Conservation (phyloP, 768 basidiomycete genomes). For the Chalciporus sphaerocephalus region DNA sequence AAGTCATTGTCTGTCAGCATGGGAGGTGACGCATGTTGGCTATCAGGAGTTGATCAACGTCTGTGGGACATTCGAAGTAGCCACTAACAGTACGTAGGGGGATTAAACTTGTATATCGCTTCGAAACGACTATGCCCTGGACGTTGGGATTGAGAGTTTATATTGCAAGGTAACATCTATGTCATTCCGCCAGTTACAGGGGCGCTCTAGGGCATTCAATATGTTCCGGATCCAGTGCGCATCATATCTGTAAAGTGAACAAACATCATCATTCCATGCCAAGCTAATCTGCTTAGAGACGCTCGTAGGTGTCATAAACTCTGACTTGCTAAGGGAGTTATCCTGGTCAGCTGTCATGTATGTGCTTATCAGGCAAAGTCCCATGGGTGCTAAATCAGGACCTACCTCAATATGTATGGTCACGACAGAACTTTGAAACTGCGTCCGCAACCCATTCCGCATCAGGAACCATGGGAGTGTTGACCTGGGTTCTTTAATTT, state of each 20-base stretch:
- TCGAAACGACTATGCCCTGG: background rate
- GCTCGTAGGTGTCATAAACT: conserved; percentile 7
- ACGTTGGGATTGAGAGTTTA: background rate
- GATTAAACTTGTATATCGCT: too few relatives aligned
- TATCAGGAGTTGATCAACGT: too few relatives aligned
- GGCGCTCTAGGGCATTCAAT: background rate
- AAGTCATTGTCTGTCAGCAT: background rate
- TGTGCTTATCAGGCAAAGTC: conserved; percentile 19
- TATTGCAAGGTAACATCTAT: background rate
- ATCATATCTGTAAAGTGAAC: conserved; percentile 8
- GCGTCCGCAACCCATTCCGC: conserved; percentile 11
- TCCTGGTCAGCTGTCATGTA: conserved; percentile 22
- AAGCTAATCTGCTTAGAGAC: conserved; percentile 12
- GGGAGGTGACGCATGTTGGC: background rate
- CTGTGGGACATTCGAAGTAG: too few relatives aligned
- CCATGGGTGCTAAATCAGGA: conserved; percentile 9
- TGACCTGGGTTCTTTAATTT: conserved; percentile 10
- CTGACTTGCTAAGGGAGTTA: conserved; percentile 18
- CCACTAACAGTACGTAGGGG: too few relatives aligned
- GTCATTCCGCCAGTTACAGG: background rate
- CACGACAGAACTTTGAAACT: conserved; percentile 17
- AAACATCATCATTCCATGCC: background rate
- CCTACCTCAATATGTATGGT: conserved; percentile 12
- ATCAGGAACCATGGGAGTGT: conserved; percentile 13
- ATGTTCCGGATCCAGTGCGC: background rate